Conservation (phyloP, 2,329 filamentous ascomycete genomes). For the Colletotrichum graminicola region DNA sequence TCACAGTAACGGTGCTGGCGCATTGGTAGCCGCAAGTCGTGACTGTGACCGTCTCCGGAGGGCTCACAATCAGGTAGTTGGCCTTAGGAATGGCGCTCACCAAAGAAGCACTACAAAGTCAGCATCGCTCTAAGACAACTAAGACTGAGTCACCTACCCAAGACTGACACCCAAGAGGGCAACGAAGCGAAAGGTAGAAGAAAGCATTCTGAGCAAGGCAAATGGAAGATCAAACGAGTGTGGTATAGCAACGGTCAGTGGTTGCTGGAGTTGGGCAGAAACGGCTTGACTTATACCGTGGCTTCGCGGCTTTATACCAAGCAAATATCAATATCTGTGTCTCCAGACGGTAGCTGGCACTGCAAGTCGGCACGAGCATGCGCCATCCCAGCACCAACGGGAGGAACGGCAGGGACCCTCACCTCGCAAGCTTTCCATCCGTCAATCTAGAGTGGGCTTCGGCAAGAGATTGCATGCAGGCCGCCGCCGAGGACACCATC, state of each 20-base stretch:
- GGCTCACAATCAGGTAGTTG: slow-evolving; percentile 21
- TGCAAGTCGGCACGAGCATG: neutral
- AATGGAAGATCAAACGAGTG: slow-evolving; percentile 45
- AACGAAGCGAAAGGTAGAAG: slow-evolving; percentile 45
- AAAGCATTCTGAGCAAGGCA: slow-evolving; percentile 43
- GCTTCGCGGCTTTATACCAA: slow-evolving; percentile 31
- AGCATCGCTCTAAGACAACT: neutral
- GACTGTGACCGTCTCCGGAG: slow-evolving; percentile 35
- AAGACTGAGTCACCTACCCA: slow-evolving; percentile 42
- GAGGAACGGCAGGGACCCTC: slow-evolving; percentile 12
- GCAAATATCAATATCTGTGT: slow-evolving; percentile 44
- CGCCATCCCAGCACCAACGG: slow-evolving; percentile 7
- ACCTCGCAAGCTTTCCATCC: neutral
- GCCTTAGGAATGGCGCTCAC: slow-evolving; percentile 44
- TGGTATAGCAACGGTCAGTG: slow-evolving; percentile 27
- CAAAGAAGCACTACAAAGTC: slow-evolving; percentile 44
- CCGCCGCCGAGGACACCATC: slow-evolving; percentile 25
- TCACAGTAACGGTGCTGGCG: slow-evolving; percentile 47
- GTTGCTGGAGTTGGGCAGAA: slow-evolving; percentile 2
- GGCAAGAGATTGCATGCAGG: slow-evolving; percentile 23
- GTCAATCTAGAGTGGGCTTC: slow-evolving; percentile 21
- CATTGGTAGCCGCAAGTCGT: slow-evolving; percentile 34
- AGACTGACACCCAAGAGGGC: slow-evolving; percentile 48
- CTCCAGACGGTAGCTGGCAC: slow-evolving; percentile 9
- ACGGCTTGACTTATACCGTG: slow-evolving; percentile 23